Conservation (phyloP, 345 rosid species). For the Populus tremula region DNA sequence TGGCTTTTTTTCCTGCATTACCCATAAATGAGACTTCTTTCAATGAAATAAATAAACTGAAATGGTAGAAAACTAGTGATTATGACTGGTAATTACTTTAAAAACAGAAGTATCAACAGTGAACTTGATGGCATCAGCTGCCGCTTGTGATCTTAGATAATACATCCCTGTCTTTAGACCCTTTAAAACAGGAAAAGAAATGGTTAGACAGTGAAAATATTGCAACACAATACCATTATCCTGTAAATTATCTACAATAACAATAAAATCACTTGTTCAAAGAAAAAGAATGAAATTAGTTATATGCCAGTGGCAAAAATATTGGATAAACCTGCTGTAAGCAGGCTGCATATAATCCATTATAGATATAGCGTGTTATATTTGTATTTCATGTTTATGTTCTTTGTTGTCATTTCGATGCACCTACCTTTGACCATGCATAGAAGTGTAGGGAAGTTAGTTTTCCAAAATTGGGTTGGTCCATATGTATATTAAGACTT, state of each 20-base stretch:
- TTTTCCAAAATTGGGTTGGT: conserved; percentile 74
- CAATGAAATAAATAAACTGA: neutral
- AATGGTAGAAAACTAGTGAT: neutral
- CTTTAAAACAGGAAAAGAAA: conserved; percentile 26
- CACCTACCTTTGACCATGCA: conserved; percentile 77
- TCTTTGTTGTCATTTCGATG: neutral
- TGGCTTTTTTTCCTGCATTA: conserved; percentile 41
- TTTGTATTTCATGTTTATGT: neutral
- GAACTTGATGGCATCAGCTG: conserved; percentile 98
- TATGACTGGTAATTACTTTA: conserved; percentile 37
- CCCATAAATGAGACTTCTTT: neutral
- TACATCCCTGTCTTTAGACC: conserved; percentile 96
- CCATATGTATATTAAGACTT: conserved; percentile 92
- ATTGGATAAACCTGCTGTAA: neutral
- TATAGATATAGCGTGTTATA: neutral
- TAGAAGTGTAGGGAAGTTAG: conserved; percentile 78
- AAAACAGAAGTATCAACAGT: conserved; percentile 77
- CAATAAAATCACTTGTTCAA: neutral
- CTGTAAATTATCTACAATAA: neutral
- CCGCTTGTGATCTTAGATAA: conserved; percentile 82
- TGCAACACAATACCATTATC: neutral
- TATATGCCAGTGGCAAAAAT: neutral
- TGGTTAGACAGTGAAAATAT: neutral
- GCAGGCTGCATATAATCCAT: neutral
- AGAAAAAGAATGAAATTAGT: neutral